Evolutionary conservation across 164 flowering plant genomes (phyloP), one percentile per base, ranked within the genome.

Genomic region (Nelumbo lutea): DNA sequence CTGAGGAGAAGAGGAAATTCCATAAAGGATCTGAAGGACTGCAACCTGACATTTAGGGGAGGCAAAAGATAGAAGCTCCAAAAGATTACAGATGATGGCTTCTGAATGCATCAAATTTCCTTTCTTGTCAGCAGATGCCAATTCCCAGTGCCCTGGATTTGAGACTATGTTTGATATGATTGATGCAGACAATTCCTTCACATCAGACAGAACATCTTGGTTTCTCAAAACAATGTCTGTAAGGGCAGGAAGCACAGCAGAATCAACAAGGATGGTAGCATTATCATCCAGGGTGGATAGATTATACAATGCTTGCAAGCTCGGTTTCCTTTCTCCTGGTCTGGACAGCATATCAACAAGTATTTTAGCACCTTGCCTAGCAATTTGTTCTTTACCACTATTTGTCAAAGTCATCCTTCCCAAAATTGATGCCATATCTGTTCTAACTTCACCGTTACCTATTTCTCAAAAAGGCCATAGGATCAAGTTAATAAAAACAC

Each of bases 121-220:
- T 61, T 74, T 51, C 63, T 73, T 75, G 78, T 79, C 81, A 40
- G 64, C 81, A 70, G 76, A 61, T 53, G 88, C 86, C 65, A 83
- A 75, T 73, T 87, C 90, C 88, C 88, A 87, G 61, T 80, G 80
- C 67, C 90, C 88, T 11, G 85, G 82, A 60, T 83, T 82, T 14
- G 81, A 76, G 59, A 81, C 83, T 38, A 83, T 71, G 62, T 83
- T 79, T 68, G 83, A 81, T 59, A 78, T 69, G 42, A 65, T 73
- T 4, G 73, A 68, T 11, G 83, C 80, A 13, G 83, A 79, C 14
- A 79, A 56, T 64, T 79, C 84, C 70, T 76, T 76, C 42, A 67
- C 52, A 52, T 76, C 80, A n/a, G 59, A 53, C 27, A 58, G 42
- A 4, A 48, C 58, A 46, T 70, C 79, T 44, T 63, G 68, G 42